Base-by-base conservation (phyloP, 2,329 filamentous ascomycete genomes). In the Colletotrichum brevisporum region DNA sequence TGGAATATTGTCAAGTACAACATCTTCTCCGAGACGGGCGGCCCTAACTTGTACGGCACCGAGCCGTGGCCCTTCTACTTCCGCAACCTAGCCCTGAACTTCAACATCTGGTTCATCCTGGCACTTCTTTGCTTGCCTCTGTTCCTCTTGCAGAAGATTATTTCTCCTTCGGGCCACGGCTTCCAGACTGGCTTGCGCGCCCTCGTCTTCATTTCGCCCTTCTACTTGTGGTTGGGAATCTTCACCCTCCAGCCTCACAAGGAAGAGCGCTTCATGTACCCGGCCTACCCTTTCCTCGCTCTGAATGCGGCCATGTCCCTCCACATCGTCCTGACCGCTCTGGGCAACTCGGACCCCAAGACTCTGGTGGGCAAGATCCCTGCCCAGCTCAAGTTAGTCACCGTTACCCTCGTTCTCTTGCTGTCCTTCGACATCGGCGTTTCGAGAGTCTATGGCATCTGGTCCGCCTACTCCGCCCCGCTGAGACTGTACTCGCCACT, bases 211-310 rank as follows among this genome's bases (percentile, higher is more conserved):
- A 84, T 95, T 62, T 83, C 89, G 0, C 96, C 96, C 0, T 97
- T 98, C 80, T 99, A 98, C 78, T 86, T 98, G 77, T 99, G 96
- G 96, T 87, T 99, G 31, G 88, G 82, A 4, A 96, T 98, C 71
- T 98, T 99, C 82, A 95, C 93, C 0, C 78, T 92, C 9, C 96
- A 99, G 78, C 94, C 96, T 16, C 96, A 99, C 82, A 99, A 99
- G 77, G 96, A 99, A 79, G 96, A 99, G 81, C 88, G 96, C 6
- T 99, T 99, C 83, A 98, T 99, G 95, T 99, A 97, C 76, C 96
- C 96, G 0, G 93, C 90, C 2, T 99, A 99, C 76, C 96, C 96
- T 1, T 94, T 95, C 71, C 85, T 99, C 45, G 92, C 93, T 0
- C 85, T 99, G 43, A 98, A 97, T 75, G 95, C 95, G 3, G 93